A percentile compares a stretch with the other conserved stretches of the same genome.
Conservation (phyloP, 352 stramenopile genomes). For the Phytophthora pisi region DNA sequence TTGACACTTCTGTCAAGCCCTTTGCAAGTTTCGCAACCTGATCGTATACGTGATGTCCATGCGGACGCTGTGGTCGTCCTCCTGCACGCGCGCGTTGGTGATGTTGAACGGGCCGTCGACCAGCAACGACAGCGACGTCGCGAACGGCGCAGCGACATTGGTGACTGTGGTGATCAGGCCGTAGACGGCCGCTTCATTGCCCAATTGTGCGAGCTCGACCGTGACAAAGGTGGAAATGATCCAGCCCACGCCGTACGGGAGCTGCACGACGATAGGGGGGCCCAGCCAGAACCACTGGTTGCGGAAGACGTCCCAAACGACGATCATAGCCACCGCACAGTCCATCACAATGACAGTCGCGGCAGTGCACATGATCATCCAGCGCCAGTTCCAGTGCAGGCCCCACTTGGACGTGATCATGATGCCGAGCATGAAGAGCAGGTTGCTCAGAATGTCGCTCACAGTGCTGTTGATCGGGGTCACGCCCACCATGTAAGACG, state of each 20-base stretch:
- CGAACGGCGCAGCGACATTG: conserved; percentile 17
- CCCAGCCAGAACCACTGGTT: conserved; percentile 30
- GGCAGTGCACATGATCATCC: conserved; percentile 23
- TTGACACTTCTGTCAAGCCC: too few species aligned
- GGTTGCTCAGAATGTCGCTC: conserved; percentile 38
- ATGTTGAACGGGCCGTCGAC: conserved; percentile 21
- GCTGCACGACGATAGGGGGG: conserved; percentile 25
- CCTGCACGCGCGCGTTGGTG: conserved; percentile 19
- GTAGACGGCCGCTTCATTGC: conserved; percentile 26
- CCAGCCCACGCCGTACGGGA: conserved; percentile 27
- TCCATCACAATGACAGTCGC: conserved; percentile 16
- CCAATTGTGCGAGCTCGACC: conserved; percentile 21
- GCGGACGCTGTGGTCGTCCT: conserved; percentile 22
- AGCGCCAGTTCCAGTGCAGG: conserved; percentile 31
- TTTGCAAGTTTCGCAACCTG: too few species aligned
- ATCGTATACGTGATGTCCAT: conserved; percentile 30
- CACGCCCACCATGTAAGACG: conserved; percentile 39
- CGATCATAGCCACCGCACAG: conserved; percentile 17
- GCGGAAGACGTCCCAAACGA: conserved; percentile 25
- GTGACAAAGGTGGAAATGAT: conserved; percentile 31
- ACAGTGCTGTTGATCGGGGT: conserved; percentile 38
- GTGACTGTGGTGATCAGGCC: conserved; percentile 25
- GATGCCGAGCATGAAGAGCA: conserved; percentile 40
- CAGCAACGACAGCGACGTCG: conserved; percentile 21
- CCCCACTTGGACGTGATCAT: conserved; percentile 44